Evolutionary conservation across 495 filamentous ascomycete genomes (phyloP).

Genomic region (Letharia columbiana): DNA sequence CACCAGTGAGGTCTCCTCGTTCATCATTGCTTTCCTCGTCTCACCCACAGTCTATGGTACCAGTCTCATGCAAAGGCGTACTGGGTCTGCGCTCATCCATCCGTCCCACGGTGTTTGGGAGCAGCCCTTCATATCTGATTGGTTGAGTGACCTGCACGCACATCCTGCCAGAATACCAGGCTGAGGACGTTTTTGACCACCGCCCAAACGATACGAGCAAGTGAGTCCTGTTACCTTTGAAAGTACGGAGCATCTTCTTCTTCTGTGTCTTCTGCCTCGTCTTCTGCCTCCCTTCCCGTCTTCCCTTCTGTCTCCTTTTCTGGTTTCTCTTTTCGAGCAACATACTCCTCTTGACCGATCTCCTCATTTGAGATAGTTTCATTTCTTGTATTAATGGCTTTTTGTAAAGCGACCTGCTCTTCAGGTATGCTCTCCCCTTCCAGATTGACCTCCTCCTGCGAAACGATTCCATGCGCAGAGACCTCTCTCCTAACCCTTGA

Average conservation of each 20-base stretch:
- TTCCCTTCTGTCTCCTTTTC: background rate
- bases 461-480: background rate
- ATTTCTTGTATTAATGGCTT: background rate
- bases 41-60: background rate
- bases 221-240: background rate
- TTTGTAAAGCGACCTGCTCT: background rate
- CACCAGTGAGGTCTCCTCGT: background rate
- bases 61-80: background rate
- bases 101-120: background rate
- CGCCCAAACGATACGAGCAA: background rate
- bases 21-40: background rate
- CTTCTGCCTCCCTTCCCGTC: background rate
- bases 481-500: background rate
- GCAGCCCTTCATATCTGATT: background rate
- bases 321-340: background rate
- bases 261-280: background rate
- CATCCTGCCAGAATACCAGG: background rate
- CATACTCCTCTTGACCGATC: background rate
- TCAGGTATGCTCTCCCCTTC: background rate
- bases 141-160: background rate
- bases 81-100: background rate
- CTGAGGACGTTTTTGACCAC: background rate
- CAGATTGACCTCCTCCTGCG: background rate
- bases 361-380: background rate
- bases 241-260: background rate